A percentile compares a stretch with the other conserved stretches of the same genome.
These are phyloP conservation scores for Leucosporidium creatinivorum DNA, from an alignment of 768 basidiomycete species.

Conservation along the genomic window DNA sequence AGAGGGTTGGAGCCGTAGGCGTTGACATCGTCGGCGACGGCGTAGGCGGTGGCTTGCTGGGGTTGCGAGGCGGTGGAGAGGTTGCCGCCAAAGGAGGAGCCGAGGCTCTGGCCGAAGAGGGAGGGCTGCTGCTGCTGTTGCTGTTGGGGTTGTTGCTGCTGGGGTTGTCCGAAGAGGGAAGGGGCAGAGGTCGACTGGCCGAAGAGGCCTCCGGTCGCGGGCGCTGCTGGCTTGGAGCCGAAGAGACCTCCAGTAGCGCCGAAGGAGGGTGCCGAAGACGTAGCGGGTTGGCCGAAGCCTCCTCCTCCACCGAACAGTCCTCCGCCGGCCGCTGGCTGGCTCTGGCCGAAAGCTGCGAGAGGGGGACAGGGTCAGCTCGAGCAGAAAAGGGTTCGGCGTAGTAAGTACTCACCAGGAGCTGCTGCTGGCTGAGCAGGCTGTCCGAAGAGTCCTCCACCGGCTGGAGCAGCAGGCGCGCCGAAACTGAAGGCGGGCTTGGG, in stretches of 20 bases:
- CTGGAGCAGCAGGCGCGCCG: conserved; percentile 5
- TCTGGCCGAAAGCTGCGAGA: background rate
- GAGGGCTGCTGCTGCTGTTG: conserved; percentile 32
- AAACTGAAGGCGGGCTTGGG: background rate
- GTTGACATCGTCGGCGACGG: conserved; percentile 76
- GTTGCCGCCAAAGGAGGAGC: conserved; percentile 39
- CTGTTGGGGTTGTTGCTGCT: conserved; percentile 16
- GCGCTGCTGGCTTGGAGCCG: conserved; percentile 19
- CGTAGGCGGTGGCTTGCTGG: conserved; percentile 51
- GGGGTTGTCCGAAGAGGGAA: conserved; percentile 22
- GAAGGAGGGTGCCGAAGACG: conserved; percentile 38
- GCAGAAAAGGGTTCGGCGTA: background rate
- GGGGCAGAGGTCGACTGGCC: conserved; percentile 2
- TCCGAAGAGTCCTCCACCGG: conserved; percentile 21
- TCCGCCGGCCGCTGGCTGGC: background rate
- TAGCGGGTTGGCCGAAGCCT: conserved; percentile 28
- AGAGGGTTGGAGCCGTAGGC: conserved; percentile 46
- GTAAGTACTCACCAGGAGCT: background rate
- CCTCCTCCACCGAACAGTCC: conserved; percentile 1
- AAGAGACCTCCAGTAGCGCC: conserved; percentile 13
- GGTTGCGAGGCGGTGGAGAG: conserved; percentile 40
- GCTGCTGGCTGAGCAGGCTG: conserved; percentile 20
- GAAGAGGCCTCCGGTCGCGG: conserved; percentile 16
- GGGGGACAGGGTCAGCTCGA: background rate
- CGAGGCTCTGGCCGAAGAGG: conserved; percentile 40